These are phyloP conservation scores for Papiliotrema terrestris DNA, from an alignment of 1,284 basidiomycete species.

Conservation along the genomic window DNA sequence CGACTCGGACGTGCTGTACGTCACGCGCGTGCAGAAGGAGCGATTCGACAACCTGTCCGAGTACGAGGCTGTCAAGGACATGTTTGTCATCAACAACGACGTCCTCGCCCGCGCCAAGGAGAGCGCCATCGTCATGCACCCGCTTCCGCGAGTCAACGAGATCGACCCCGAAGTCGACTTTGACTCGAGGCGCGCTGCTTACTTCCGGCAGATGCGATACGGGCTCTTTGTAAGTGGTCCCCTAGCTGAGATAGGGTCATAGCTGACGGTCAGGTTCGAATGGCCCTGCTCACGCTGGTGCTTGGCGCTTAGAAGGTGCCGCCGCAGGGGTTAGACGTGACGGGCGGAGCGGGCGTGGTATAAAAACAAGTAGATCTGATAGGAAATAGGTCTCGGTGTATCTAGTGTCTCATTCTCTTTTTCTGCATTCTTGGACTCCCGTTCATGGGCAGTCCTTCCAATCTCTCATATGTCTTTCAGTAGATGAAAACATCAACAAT, in stretches of 20 bases:
- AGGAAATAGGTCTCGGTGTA: not conserved
- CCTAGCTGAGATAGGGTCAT: not conserved
- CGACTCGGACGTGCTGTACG: constrained; percentile 96
- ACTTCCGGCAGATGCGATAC: constrained; percentile 98
- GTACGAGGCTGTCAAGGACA: constrained; percentile 88
- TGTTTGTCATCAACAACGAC: constrained; percentile 91
- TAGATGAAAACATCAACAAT: not conserved
- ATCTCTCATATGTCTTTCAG: too few species aligned
- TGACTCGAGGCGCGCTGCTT: constrained; percentile 87
- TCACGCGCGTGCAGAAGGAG: constrained; percentile 94
- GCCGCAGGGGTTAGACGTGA: not conserved
- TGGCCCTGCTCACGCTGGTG: constrained; percentile 70
- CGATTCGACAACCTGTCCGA: constrained; percentile 77
- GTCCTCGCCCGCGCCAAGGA: constrained; percentile 87
- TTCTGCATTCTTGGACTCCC: not conserved
- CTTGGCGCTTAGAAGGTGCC: constrained; percentile 49
- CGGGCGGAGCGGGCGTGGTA: not conserved
- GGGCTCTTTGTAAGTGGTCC: constrained; percentile 81
- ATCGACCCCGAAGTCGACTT: constrained; percentile 98
- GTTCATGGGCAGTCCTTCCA: too few species aligned
- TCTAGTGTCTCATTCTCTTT: not conserved
- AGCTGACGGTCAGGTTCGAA: constrained; percentile 59
- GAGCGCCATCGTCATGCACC: constrained; percentile 98
- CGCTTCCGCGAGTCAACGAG: constrained; percentile 90
- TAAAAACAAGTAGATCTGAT: too few species aligned